A percentile compares a stretch with the other conserved stretches of the same genome.
These are phyloP conservation scores for Trichoderma harzianum DNA, from an alignment of 2,329 filamentous ascomycete genomes.

Conservation along the genomic window DNA sequence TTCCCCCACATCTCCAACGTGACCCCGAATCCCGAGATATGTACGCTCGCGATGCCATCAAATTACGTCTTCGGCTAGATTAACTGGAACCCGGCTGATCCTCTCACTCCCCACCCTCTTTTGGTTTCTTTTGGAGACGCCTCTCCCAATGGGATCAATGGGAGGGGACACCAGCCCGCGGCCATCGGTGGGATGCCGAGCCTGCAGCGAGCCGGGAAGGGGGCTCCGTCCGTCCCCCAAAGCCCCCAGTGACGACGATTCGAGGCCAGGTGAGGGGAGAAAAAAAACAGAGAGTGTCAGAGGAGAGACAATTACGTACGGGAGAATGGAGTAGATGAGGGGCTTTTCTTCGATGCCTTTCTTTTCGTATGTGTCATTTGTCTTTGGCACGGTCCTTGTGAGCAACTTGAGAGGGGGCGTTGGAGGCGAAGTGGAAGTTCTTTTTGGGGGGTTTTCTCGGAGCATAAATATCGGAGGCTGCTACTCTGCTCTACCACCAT, in stretches of 20 bases:
- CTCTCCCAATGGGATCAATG: background rate
- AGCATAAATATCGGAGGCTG: conserved; percentile 13
- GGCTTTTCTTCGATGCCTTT: background rate
- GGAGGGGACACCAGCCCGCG: background rate
- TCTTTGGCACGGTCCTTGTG: background rate
- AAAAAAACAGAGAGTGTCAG: background rate
- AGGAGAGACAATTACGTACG: background rate
- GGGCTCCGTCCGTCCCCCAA: background rate
- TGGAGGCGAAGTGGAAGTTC: background rate
- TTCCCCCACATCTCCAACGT: conserved; percentile 9
- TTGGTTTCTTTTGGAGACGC: background rate
- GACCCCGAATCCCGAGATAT: conserved; percentile 15
- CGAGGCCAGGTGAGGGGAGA: background rate
- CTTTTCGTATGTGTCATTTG: background rate
- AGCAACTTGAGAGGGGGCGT: background rate
- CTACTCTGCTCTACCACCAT: background rate
- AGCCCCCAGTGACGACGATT: background rate
- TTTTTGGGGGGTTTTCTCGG: background rate
- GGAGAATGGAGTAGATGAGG: background rate
- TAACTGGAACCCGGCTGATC: background rate
- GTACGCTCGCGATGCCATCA: background rate
- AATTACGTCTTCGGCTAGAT: conserved; percentile 5
- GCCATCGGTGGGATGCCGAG: conserved; percentile 9
- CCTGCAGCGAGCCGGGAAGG: conserved; percentile 3
- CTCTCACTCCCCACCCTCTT: conserved; percentile 1